Percentiles rank a stretch among this genome's conserved stretches.
Conservation (phyloP, 768 basidiomycete species). For the Rossbeevera mucosa region DNA sequence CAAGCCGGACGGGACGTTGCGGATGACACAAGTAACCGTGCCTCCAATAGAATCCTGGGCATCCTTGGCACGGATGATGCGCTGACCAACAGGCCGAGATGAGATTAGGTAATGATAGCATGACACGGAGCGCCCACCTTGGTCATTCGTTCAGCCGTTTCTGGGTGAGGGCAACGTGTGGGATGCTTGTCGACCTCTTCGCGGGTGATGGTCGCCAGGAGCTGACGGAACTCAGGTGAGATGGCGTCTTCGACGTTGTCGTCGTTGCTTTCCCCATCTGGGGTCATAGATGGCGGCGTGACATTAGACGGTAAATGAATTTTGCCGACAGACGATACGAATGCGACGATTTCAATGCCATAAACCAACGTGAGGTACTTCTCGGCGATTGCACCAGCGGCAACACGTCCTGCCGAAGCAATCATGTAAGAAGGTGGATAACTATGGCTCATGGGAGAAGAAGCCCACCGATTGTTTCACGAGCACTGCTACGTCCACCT, state of each 20-base stretch:
- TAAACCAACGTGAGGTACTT: conserved; percentile 84
- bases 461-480: conserved; percentile 86
- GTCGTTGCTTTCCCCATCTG: conserved; percentile 51
- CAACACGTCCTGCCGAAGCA: conserved; percentile 70
- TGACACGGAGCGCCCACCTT: conserved; percentile 45
- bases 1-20: conserved; percentile 83
- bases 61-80: conserved; percentile 91
- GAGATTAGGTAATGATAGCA: conserved; percentile 34
- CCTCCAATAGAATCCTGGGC: conserved; percentile 93
- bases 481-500: conserved; percentile 89
- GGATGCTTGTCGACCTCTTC: conserved; percentile 83
- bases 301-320: conserved; percentile 65
- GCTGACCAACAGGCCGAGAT: conserved; percentile 41
- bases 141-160: conserved; percentile 88
- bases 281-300: conserved; percentile 37
- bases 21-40: conserved; percentile 95
- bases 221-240: conserved; percentile 74
- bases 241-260: conserved; percentile 68
- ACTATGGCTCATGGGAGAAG: conserved; percentile 1
- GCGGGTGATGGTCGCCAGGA: conserved; percentile 76
- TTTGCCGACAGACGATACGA: conserved; percentile 95
- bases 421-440: conserved; percentile 1
- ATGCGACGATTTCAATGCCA: conserved; percentile 94
- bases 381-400: conserved; percentile 97
- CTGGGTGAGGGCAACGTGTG: conserved; percentile 87